These are phyloP conservation scores for Beverwykella pulmonaria DNA, from an alignment of 495 filamentous ascomycete genomes.

Conservation along the genomic window DNA sequence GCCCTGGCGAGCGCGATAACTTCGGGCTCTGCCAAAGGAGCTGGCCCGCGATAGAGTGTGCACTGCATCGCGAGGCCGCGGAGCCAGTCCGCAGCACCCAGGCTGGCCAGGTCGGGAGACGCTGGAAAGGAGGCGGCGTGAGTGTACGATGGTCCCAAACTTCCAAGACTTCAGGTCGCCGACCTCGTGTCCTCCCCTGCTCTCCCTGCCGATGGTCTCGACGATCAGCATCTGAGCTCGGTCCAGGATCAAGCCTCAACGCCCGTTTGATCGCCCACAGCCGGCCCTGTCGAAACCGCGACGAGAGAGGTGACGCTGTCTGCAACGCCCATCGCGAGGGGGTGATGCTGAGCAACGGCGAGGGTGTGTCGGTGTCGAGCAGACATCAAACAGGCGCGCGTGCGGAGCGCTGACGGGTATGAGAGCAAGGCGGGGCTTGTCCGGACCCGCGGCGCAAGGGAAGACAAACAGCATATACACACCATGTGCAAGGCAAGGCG, in stretches of 20 bases:
- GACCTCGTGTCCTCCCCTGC: constrained; percentile 23
- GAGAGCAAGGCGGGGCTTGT: too few relatives aligned
- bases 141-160: constrained; percentile 19
- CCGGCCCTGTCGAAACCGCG: constrained; percentile 28
- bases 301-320: constrained; percentile 23
- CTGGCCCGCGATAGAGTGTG: too few relatives aligned
- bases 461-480: not conserved
- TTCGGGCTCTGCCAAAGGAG: too few relatives aligned
- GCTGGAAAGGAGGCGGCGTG: constrained; percentile 13
- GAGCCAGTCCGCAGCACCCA: too few relatives aligned
- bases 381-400: too few relatives aligned
- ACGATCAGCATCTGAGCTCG: constrained; percentile 37
- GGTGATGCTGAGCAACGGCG: too few relatives aligned
- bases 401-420: too few relatives aligned
- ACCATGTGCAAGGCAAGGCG: too few relatives aligned
- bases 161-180: constrained; percentile 32
- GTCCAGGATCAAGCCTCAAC: constrained; percentile 34
- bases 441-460: too few relatives aligned
- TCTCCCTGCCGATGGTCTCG: constrained; percentile 18
- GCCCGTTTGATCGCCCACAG: constrained; percentile 38
- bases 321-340: constrained; percentile 26
- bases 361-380: too few relatives aligned
- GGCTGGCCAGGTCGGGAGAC: too few relatives aligned
- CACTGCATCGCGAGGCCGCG: not conserved
- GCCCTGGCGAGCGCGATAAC: constrained; percentile 7